phyloP scores from a whole-genome alignment of 2,329 filamentous ascomycete genomes.

The Akanthomyces dipterigenus region DNA sequence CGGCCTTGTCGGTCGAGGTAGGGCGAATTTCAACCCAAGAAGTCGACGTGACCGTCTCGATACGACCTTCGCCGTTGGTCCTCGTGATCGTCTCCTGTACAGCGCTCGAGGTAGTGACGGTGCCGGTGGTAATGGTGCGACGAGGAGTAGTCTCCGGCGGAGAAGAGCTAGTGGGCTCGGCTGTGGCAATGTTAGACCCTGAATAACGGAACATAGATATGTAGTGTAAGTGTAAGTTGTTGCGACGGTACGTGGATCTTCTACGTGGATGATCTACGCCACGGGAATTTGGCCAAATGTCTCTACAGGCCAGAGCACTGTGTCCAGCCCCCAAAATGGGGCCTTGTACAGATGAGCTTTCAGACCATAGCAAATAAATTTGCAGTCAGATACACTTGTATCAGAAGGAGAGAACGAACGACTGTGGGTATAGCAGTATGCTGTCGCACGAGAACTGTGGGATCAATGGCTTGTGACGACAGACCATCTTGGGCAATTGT shows the following conservation, averaged over 20 bases:
- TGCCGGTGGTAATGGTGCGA: conserved; percentile 28
- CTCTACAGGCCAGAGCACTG: not conserved
- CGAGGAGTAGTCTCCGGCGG: conserved; percentile 18
- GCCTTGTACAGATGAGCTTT: not conserved
- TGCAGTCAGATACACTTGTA: not conserved
- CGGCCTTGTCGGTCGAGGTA: conserved; percentile 21
- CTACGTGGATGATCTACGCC: too few species aligned
- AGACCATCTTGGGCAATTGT: too few species aligned
- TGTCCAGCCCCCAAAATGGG: not conserved
- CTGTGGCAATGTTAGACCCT: not conserved
- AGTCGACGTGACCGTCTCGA: conserved; percentile 42
- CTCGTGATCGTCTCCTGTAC: conserved; percentile 38
- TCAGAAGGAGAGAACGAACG: not conserved
- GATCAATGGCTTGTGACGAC: too few species aligned
- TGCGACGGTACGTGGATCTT: too few species aligned
- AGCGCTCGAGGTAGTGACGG: conserved; percentile 28
- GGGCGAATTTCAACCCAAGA: conserved; percentile 41
- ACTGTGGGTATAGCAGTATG: too few species aligned
- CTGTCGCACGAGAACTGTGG: too few species aligned
- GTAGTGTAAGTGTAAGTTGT: too few species aligned
- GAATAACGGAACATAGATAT: not conserved
- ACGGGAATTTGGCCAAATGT: not conserved
- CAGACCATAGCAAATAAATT: too few species aligned
- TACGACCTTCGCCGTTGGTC: conserved; percentile 37
- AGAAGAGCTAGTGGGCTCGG: conserved; percentile 1